Base-by-base conservation (phyloP, 73 alveolate species). In the Stentor coeruleus region DNA sequence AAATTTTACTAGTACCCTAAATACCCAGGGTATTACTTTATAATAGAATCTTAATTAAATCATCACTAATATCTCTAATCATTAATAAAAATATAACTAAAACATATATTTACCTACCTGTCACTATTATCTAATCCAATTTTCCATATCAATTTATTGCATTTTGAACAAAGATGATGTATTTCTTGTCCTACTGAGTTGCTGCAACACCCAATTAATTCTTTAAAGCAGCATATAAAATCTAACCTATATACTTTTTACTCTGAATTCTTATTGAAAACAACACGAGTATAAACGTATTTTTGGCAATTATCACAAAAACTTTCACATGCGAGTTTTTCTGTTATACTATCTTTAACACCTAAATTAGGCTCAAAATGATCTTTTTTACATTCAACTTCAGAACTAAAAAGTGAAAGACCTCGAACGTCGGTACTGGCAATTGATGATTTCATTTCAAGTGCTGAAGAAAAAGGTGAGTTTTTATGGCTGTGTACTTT, bases 381-480 rank as follows among this genome's bases (percentile, higher is more conserved):
- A 11, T 49, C 66, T 49, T 49, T 49, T 49, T 49, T 49, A 6
- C 28, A 49, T 6, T 49, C 66, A 49, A 49, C 66, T 49, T 49
- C 66, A 6, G 66, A 49, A 20, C 66, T 49, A 20, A 49, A 49
- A 11, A 49, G 28, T 6, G 66, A 49, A 6, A 49, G 20, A 11
- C 66, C 66, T 49, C 66, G 6, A 20, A 49, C 66, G 66, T 49
- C 66, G 20, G 66, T 49, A 20, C 66, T 49, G 20, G 66, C 66
- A 49, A 49, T 20, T 11, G 66, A 49, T 11, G 66, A 49, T 20
- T 49, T 49, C 66, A 49, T 49, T 49, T 49, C 66, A 49, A 49
- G 28, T 11, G 66, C 20, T 49, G 66, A 49, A 20, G 28, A 49
- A 49, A 49, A 20, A 49, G 66, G 66, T 11, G 66, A 49, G 66